Conservation (phyloP, 306 rosid genomes). For the Crotalaria pallida region DNA sequence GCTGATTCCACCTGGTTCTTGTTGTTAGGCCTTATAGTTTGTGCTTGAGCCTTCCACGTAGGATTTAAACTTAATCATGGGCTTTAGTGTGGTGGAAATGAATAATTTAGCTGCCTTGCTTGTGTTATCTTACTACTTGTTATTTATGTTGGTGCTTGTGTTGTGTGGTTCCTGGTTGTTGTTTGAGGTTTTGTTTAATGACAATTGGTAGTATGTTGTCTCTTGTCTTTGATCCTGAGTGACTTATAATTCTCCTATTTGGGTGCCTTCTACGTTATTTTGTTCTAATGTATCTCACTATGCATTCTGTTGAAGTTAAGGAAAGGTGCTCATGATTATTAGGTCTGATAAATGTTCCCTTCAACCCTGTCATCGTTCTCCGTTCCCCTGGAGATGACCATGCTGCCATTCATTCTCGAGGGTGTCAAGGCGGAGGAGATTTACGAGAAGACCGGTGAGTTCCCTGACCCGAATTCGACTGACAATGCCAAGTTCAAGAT, state of each 20-base stretch:
- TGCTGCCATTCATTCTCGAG: no score
- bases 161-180: no score
- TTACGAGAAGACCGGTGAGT: no score
- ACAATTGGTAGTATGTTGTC: neutral
- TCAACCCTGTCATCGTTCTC: no score
- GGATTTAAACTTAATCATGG: neutral
- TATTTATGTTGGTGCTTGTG: neutral
- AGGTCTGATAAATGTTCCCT: slow-evolving; percentile 7
- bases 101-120: no score
- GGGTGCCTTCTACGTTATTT: neutral
- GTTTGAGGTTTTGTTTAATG: no score
- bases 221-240: neutral
- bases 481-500: no score
- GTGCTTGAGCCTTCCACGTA: neutral
- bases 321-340: neutral
- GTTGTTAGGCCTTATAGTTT: neutral
- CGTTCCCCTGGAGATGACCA: no score
- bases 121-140: no score
- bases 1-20: neutral
- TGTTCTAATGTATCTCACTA: neutral
- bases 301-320: neutral
- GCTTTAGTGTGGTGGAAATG: no score
- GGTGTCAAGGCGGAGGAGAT: no score
- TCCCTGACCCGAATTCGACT: no score
- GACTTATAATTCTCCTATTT: neutral